Base-by-base conservation (phyloP, 2,329 filamentous ascomycete species). In the Leptographium wingfieldii region DNA sequence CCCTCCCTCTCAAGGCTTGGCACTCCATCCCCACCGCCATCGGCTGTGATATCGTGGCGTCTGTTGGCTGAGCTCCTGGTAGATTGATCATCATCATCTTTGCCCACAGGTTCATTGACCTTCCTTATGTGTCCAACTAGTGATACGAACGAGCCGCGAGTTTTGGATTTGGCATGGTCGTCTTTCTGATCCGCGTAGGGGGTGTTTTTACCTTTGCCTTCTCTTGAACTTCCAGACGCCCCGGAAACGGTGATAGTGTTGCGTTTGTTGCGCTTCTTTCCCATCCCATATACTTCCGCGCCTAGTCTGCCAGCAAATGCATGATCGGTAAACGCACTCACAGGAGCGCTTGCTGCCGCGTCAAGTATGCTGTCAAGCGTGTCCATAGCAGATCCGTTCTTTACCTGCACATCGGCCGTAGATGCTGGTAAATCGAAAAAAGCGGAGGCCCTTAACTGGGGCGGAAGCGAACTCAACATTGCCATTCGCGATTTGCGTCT, bases 311-410 rank as follows among this genome's bases (percentile, higher is more conserved):
- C 91, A 33, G 86, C 88, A 68, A 88, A 91, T 0, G 86, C 83
- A 70, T 96, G 91, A 68, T 96, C 90, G 0, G 88, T 95, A 67
- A 97, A 97, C 31, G 92, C 92, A 65, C 80, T 90, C 35, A 96
- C 91, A 1, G 94, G 94, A 0, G 94, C 92, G 62, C 80, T 82
- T 3, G 90, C 88, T 3, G 92, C 94, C 9, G 92, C 94, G 69
- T 96, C 88, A 19, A 99, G 80, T 58, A 99, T 95, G 69, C 85
- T 92, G 65, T 99, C 92, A 9, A 99, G 80, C 0, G 92, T 96
- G 51, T 83, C 86, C 69, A 91, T 89, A 12, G 92, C 92, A 31
- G 94, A 97, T 22, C 89, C 87, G 61, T 88, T 85, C 70, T 85
- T 85, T 59, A 85, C 69, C 65, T 85, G 77, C 27, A 86, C 75